A percentile compares a stretch with the other conserved stretches of the same genome.
Conservation (phyloP, 129 eudicot species). For the Sambucus nigra region DNA sequence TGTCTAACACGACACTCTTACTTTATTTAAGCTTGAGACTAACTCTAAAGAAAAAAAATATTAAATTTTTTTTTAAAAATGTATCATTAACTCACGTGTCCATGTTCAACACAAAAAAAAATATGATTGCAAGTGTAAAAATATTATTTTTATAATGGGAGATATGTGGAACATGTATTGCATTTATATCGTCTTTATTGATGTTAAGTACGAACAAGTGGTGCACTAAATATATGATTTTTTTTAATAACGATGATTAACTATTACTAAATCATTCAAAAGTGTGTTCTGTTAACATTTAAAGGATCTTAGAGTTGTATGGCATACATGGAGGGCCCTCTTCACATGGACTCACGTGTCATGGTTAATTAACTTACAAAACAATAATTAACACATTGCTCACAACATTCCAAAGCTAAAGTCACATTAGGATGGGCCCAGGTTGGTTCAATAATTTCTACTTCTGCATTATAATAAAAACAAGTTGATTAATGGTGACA, state of each 20-base stretch:
- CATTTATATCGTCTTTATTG: too few relatives aligned
- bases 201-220: too few relatives aligned
- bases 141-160: too few relatives aligned
- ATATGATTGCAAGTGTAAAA: too few relatives aligned
- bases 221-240: too few relatives aligned
- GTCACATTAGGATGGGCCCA: slow-evolving; percentile 17
- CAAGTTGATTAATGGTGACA: slow-evolving; percentile 16
- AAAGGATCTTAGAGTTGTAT: slow-evolving; percentile 1
- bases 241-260: not conserved
- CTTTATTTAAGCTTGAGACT: too few relatives aligned
- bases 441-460: slow-evolving; percentile 13
- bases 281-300: not conserved
- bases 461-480: not conserved
- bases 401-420: slow-evolving; percentile 9
- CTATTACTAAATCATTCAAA: not conserved
- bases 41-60: too few relatives aligned
- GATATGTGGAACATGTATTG: too few relatives aligned
- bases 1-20: too few relatives aligned
- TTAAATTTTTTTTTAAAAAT: too few relatives aligned
- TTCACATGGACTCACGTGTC: slow-evolving; percentile 48
- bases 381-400: slow-evolving; percentile 4
- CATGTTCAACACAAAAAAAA: too few relatives aligned
- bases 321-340: slow-evolving; percentile 25
- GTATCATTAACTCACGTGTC: too few relatives aligned
- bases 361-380: not conserved